These are phyloP conservation scores for Adansonia madagascariensis DNA, from an alignment of 441 rosid genomes.

Conservation along the genomic window DNA sequence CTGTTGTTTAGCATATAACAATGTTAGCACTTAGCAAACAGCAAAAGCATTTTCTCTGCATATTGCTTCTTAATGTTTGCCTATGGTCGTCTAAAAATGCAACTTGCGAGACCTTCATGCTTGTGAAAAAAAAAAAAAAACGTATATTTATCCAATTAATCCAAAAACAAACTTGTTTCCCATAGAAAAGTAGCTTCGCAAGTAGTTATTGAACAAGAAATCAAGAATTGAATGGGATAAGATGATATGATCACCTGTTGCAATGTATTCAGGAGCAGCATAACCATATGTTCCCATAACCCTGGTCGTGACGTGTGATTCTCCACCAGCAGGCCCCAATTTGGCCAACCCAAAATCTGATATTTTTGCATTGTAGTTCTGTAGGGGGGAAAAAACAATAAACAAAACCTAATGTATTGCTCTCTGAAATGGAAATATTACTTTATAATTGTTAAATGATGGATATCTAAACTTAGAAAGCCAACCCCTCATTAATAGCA, in stretches of 20 bases:
- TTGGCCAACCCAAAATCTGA: constrained; percentile 56
- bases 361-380: constrained; percentile 45
- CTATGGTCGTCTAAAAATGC: too few relatives aligned
- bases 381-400: background rate
- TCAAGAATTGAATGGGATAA: background rate
- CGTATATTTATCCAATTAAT: background rate
- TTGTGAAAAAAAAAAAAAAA: too few relatives aligned
- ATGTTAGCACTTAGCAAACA: background rate
- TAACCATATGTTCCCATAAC: constrained; percentile 54
- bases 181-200: background rate
- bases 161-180: background rate
- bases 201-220: background rate
- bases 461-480: background rate
- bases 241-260: constrained; percentile 34
- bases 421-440: background rate
- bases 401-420: background rate
- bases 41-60: background rate
- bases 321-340: constrained; percentile 46
- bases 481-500: background rate
- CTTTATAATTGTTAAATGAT: background rate
- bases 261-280: constrained; percentile 52
- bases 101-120: too few relatives aligned
- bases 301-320: constrained; percentile 51
- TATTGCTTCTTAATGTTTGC: background rate
- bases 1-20: constrained; percentile 18